Percentiles rank a stretch among this genome's conserved stretches.
phyloP scores from a whole-genome alignment of 2,329 filamentous ascomycete genomes.

The Ophiocordyceps unilateralis region DNA sequence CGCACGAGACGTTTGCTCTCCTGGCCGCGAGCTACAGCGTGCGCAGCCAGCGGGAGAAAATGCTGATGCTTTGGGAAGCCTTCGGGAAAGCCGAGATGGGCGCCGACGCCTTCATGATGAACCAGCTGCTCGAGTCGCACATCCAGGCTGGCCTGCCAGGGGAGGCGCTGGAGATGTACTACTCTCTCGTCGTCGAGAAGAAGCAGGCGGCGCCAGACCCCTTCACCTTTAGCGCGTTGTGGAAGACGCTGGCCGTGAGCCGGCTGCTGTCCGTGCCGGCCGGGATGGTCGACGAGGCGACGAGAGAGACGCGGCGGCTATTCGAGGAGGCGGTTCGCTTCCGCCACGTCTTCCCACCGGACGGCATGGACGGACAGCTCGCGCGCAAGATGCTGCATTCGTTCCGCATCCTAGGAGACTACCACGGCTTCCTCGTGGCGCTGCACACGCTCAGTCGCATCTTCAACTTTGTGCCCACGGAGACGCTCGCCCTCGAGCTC shows the following conservation, averaged over 20 bases:
- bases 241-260: conserved; percentile 39
- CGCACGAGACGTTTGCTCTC: conserved; percentile 61
- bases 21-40: conserved; percentile 55
- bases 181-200: conserved; percentile 29
- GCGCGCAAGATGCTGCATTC: conserved; percentile 32
- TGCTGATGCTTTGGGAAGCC: conserved; percentile 43
- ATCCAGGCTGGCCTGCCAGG: conserved; percentile 39
- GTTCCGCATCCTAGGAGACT: conserved; percentile 28
- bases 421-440: conserved; percentile 26
- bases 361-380: conserved; percentile 26
- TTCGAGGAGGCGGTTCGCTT: conserved; percentile 33
- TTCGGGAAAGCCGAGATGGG: conserved; percentile 46
- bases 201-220: conserved; percentile 39
- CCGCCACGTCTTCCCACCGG: conserved; percentile 23
- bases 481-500: conserved; percentile 29
- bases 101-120: conserved; percentile 61
- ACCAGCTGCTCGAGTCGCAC: conserved; percentile 55
- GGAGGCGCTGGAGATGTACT: conserved; percentile 38
- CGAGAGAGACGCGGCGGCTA: conserved; percentile 19
- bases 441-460: conserved; percentile 23
- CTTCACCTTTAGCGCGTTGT: conserved; percentile 52
- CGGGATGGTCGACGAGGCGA: conserved; percentile 13
- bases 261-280: conserved; percentile 20
- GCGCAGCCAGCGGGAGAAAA: conserved; percentile 36
- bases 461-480: conserved; percentile 26